Conservation (phyloP, 306 rosid genomes). For the Cyamopsis tetragonoloba region DNA sequence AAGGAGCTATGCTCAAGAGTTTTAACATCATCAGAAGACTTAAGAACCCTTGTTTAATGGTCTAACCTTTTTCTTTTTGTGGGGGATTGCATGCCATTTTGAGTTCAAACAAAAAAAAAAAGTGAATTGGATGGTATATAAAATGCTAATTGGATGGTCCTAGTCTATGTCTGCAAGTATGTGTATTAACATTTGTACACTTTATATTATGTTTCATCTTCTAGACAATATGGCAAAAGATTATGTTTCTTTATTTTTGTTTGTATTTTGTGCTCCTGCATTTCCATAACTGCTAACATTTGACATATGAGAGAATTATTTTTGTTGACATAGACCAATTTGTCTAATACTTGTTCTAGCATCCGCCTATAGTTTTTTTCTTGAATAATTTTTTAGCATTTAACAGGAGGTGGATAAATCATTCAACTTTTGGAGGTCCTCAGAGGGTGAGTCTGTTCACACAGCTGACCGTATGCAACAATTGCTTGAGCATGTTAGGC, state of each 20-base stretch:
- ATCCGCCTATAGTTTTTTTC: background rate
- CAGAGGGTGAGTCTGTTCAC: slow-evolving; percentile 30
- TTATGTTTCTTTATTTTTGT: background rate
- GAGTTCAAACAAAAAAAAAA: too few species aligned
- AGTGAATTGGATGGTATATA: too few species aligned
- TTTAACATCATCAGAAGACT: background rate
- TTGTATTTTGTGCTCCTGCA: background rate
- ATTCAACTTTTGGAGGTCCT: slow-evolving; percentile 46
- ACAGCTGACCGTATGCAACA: slow-evolving; percentile 68
- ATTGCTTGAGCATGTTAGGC: slow-evolving; percentile 75
- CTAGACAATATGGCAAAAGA: background rate
- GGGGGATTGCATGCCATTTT: background rate
- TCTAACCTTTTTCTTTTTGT: background rate
- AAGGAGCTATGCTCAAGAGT: background rate
- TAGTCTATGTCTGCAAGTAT: background rate
- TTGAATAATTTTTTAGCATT: background rate
- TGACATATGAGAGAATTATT: background rate
- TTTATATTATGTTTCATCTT: background rate
- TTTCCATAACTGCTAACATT: background rate
- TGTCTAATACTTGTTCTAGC: background rate
- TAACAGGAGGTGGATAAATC: slow-evolving; percentile 67
- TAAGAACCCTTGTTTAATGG: background rate
- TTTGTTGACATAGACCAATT: background rate
- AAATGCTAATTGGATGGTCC: background rate
- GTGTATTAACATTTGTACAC: background rate